Evolutionary conservation across 306 rosid species (phyloP), one percentile per base, ranked within the genome.

Genomic region (Quillaja saponaria): DNA sequence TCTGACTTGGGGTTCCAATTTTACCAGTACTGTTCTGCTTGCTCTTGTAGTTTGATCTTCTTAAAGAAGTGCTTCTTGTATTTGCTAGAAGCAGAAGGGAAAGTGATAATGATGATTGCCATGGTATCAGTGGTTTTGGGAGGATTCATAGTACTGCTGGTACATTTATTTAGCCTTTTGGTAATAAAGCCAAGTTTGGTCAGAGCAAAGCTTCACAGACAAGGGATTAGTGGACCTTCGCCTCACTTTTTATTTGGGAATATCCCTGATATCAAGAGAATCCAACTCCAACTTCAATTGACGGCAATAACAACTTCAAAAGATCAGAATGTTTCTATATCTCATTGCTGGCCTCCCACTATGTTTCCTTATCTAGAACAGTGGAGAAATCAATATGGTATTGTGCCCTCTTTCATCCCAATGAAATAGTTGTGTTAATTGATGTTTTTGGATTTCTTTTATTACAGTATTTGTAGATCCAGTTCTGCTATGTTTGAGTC

Each of bases 151-250:
- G 48, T 69, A 31, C 0, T 51, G 35, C 13, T 54, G 19, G 8
- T 71, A 0, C 73, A 78, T 64, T 18, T 75, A 12, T 67, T 48
- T 13, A 55, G 79, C 9, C 51, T n/a, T 10, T 9, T 83, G 42
- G 37, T 77, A 1, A 45, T 66, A 73, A 81, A 65, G 45, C 87
- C 90, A 55, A 70, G 37, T 64, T 65, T 81, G 44, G 47, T 78
- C 0, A 61, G 90, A 76, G 71, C 76, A 15, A 87, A 76, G 78
- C 84, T 90, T 64, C 71, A 61, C 4, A 78, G 35, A 49, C 96
- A 90, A 40, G 94, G 95, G 12, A 85, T 87, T 54, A 16, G 58
- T 61, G 97, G 97, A 0, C 94, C 94, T 67, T 54, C 76, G 4
- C 78, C 87, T 54, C 81, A 83, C 15, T 71, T 81, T 5, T 59